A percentile compares a stretch with the other conserved stretches of the same genome.
Evolutionary conservation across 371 early-diverging fungal genomes (phyloP).

Genomic region (Mortierella sp.): DNA sequence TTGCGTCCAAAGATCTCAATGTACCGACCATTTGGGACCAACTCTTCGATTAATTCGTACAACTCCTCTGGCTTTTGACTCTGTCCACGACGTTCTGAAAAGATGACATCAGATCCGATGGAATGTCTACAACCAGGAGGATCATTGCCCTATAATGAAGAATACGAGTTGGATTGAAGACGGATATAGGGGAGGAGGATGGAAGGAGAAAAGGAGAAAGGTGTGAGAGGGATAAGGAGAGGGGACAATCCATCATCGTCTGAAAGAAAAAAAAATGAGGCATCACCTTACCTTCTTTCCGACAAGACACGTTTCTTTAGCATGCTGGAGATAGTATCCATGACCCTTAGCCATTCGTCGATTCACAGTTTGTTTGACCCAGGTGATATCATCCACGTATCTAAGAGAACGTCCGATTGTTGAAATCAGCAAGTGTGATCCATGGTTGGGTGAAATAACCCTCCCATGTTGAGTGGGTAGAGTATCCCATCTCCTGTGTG

Average conservation of each 20-base stretch:
- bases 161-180: no score
- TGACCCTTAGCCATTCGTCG: slow-evolving; percentile 96
- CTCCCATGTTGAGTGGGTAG: no score
- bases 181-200: background rate
- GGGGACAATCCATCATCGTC: background rate
- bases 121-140: slow-evolving; percentile 81
- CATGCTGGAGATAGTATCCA: slow-evolving; percentile 95
- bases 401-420: slow-evolving; percentile 32
- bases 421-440: background rate
- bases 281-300: slow-evolving; percentile 77
- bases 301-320: slow-evolving; percentile 95
- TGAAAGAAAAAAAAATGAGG: background rate
- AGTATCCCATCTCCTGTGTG: no score
- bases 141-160: slow-evolving; percentile 66
- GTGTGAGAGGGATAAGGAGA: background rate
- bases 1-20: slow-evolving; percentile 95
- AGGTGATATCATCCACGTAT: slow-evolving; percentile 93
- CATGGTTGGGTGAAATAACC: no score
- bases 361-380: slow-evolving; percentile 96
- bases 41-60: slow-evolving; percentile 91
- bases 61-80: slow-evolving; percentile 95
- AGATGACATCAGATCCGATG: slow-evolving; percentile 91
- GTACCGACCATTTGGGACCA: slow-evolving; percentile 89
- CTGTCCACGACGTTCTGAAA: slow-evolving; percentile 91
- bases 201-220: background rate